Evolutionary conservation across 306 rosid genomes (phyloP).

Genomic region (Urtica urens): DNA sequence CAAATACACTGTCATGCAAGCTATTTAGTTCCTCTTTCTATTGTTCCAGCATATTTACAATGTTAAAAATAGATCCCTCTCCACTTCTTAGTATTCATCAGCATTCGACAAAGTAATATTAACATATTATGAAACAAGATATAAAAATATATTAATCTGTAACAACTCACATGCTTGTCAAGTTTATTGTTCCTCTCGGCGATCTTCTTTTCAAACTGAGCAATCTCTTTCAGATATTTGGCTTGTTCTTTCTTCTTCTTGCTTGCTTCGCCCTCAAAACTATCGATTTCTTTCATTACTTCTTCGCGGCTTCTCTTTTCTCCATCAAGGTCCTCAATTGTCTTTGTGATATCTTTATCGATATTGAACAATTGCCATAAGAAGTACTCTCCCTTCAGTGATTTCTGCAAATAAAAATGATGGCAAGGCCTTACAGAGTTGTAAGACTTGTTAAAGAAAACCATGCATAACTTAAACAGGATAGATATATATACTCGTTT

Average conservation of each 20-base stretch:
- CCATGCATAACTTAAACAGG: neutral
- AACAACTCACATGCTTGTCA: conserved; percentile 76
- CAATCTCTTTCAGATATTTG: conserved; percentile 68
- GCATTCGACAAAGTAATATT: no score
- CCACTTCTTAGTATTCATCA: no score
- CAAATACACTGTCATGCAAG: no score
- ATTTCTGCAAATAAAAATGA: conserved; percentile 46
- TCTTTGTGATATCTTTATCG: conserved; percentile 61
- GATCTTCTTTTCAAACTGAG: conserved; percentile 60
- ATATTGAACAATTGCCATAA: conserved; percentile 80
- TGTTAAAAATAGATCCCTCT: no score
- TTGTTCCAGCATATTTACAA: no score
- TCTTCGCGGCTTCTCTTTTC: conserved; percentile 59
- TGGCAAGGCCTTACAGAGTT: no score
- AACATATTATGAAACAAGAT: no score
- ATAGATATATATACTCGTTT: no score
- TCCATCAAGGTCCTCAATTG: conserved; percentile 55
- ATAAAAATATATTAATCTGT: no score
- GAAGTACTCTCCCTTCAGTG: conserved; percentile 68
- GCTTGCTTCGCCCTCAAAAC: conserved; percentile 52
- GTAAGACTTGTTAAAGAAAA: neutral
- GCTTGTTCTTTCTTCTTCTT: conserved; percentile 84
- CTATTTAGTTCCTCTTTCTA: no score
- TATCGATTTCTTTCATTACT: conserved; percentile 58
- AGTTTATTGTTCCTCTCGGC: conserved; percentile 64